Evolutionary conservation across 2,329 filamentous ascomycete genomes (phyloP).

Genomic region (Colletotrichum sp.): DNA sequence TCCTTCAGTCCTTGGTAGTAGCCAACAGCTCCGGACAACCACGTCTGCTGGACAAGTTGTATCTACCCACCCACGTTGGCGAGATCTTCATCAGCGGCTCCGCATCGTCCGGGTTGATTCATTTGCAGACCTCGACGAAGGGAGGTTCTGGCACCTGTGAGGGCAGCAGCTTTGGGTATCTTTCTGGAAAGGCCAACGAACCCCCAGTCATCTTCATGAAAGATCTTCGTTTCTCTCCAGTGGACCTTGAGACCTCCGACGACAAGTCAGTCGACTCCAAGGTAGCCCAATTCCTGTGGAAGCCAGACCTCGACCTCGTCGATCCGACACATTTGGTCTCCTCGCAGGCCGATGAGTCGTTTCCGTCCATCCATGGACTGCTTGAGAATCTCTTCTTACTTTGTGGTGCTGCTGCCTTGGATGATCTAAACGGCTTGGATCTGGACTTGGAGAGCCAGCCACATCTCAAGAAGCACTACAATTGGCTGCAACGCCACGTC

Average conservation of each 20-base stretch:
- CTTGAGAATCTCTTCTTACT: neutral
- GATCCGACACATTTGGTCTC: neutral
- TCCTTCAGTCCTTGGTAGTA: neutral
- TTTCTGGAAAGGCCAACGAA: neutral
- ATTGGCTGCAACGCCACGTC: neutral
- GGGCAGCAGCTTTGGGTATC: neutral
- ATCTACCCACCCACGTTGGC: neutral
- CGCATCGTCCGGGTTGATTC: accelerated
- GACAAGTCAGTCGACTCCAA: neutral
- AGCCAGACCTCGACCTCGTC: neutral
- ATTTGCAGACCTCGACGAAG: neutral
- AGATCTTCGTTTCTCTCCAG: neutral
- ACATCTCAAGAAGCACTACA: neutral
- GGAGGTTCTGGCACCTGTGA: neutral
- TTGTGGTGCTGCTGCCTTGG: neutral
- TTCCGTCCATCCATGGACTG: neutral
- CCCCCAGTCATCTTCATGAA: neutral
- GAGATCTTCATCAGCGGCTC: neutral
- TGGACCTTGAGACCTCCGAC: neutral
- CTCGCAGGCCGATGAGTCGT: neutral
- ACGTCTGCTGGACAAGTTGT: neutral
- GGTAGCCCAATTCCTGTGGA: neutral
- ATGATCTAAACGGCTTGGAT: neutral
- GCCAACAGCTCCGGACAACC: neutral
- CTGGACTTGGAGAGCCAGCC: neutral